These are phyloP conservation scores for Hanseniaspora mollemarum DNA, from an alignment of 805 yeast genomes.

Conservation along the genomic window DNA sequence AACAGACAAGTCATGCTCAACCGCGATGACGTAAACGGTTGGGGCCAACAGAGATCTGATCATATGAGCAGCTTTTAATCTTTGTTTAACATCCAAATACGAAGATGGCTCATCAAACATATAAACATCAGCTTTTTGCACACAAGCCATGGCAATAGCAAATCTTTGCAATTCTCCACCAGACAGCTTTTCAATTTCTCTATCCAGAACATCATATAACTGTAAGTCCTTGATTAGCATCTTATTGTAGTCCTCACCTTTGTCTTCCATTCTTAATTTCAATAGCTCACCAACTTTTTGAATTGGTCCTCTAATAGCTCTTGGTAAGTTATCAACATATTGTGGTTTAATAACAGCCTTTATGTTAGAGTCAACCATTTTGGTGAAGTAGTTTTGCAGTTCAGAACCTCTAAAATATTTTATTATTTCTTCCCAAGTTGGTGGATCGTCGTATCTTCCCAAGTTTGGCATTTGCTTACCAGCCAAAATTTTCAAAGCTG, in stretches of 20 bases:
- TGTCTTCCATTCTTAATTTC: slow-evolving; percentile 59
- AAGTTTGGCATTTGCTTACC: slow-evolving; percentile 96
- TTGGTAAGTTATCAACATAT: slow-evolving; percentile 93
- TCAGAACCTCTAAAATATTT: slow-evolving; percentile 92
- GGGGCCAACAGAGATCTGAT: slow-evolving; percentile 75
- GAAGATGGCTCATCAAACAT: slow-evolving; percentile 99
- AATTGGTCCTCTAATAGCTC: slow-evolving; percentile 84
- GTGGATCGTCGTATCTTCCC: slow-evolving; percentile 90
- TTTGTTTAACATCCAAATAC: slow-evolving; percentile 94
- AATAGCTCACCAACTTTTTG: slow-evolving; percentile 77
- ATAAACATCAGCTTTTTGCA: slow-evolving; percentile 87
- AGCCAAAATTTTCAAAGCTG: slow-evolving; percentile 90
- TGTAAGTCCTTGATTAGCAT: slow-evolving; percentile 60
- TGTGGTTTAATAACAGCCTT: slow-evolving; percentile 98
- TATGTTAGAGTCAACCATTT: slow-evolving; percentile 83
- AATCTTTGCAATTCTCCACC: slow-evolving; percentile 99
- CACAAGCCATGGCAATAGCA: slow-evolving; percentile 95
- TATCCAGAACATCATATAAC: slow-evolving; percentile 58
- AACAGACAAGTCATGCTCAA: slow-evolving; percentile 97
- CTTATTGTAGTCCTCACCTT: slow-evolving; percentile 50
- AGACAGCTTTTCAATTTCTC: slow-evolving; percentile 82
- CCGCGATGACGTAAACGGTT: slow-evolving; percentile 81
- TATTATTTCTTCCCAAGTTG: slow-evolving; percentile 92
- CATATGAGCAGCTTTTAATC: slow-evolving; percentile 92
- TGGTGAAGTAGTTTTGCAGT: slow-evolving; percentile 89